Percentiles rank a stretch among this genome's conserved stretches.
phyloP scores from a whole-genome alignment of 352 stramenopile genomes.

The Plasmopara muralis region DNA sequence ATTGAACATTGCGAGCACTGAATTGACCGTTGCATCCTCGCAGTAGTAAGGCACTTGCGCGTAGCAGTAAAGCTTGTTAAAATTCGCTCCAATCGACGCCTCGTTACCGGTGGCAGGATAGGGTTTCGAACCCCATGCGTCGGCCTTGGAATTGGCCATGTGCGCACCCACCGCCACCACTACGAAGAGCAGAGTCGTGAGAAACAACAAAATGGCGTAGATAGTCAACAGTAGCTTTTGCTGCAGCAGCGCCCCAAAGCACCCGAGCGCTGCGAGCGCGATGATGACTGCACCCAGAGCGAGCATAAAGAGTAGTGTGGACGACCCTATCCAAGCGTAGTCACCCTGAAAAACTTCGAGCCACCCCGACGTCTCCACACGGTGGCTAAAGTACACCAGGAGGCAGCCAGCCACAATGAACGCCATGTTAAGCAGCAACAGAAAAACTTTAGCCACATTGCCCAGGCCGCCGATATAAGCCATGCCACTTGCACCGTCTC shows the following conservation, averaged over 20 bases:
- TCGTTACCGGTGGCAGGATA: constrained; percentile 48
- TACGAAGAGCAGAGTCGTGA: constrained; percentile 56
- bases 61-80: constrained; percentile 79
- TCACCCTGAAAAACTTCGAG: constrained; percentile 63
- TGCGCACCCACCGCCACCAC: constrained; percentile 53
- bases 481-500: constrained; percentile 30
- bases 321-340: constrained; percentile 57
- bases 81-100: constrained; percentile 53
- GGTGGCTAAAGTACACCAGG: constrained; percentile 77
- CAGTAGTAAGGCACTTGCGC: constrained; percentile 80
- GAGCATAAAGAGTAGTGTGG: constrained; percentile 64
- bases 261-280: constrained; percentile 52
- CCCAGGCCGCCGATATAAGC: constrained; percentile 45
- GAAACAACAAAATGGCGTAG: constrained; percentile 59
- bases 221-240: constrained; percentile 64
- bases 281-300: constrained; percentile 64
- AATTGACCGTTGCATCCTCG: constrained; percentile 31
- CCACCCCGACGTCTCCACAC: constrained; percentile 60
- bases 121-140: constrained; percentile 29
- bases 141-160: constrained; percentile 48
- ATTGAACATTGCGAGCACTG: constrained; percentile 53
- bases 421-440: constrained; percentile 80
- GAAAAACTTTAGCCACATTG: constrained; percentile 70
- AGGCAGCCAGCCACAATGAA: constrained; percentile 73
- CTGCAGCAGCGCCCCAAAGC: constrained; percentile 59